A percentile compares a stretch with the other conserved stretches of the same genome.
phyloP scores from a whole-genome alignment of 2,329 filamentous ascomycete species.

The Monilinia fructigena region DNA sequence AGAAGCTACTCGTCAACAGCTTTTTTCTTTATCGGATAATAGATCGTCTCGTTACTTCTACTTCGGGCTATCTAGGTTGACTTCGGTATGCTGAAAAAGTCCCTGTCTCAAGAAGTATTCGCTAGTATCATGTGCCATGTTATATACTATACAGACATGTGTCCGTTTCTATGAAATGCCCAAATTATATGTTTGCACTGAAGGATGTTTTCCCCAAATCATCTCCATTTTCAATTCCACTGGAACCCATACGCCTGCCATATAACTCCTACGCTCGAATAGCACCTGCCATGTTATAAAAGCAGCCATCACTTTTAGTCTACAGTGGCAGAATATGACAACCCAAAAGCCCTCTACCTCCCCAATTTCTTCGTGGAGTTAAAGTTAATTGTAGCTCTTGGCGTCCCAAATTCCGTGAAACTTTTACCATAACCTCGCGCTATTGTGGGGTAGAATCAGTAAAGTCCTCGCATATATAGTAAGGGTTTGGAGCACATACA shows the following conservation, averaged over 20 bases:
- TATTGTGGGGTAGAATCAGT: slow-evolving; percentile 41
- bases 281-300: background rate
- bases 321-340: slow-evolving; percentile 85
- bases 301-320: slow-evolving; percentile 31
- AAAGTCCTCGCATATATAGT: background rate
- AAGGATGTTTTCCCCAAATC: background rate
- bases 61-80: slow-evolving; percentile 1
- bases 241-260: slow-evolving; percentile 27
- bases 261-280: slow-evolving; percentile 24
- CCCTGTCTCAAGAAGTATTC: background rate
- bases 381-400: slow-evolving; percentile 68
- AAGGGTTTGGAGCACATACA: slow-evolving; percentile 52
- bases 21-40: background rate
- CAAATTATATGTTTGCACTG: slow-evolving; percentile 6
- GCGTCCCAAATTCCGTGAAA: slow-evolving; percentile 48
- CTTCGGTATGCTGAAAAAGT: background rate
- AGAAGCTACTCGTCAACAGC: slow-evolving; percentile 1
- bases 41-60: slow-evolving; percentile 4
- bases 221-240: background rate
- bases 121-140: background rate
- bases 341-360: slow-evolving; percentile 82
- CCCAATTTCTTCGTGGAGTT: slow-evolving; percentile 79
- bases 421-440: slow-evolving; percentile 69
- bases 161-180: background rate
- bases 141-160: background rate